Base-by-base conservation (phyloP, 768 basidiomycete species). In the Suillus cothurnatus region DNA sequence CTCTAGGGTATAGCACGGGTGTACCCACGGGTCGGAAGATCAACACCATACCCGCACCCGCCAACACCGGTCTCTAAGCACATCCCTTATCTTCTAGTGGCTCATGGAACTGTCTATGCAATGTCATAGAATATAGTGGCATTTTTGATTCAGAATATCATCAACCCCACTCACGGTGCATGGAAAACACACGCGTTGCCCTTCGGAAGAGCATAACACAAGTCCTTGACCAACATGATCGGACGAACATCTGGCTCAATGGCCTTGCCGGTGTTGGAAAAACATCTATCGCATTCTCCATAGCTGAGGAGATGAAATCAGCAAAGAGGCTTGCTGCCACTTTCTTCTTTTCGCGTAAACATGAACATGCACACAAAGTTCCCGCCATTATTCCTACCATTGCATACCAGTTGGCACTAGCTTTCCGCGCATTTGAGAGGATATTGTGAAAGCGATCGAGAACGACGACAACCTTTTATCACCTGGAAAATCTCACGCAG, bases 291-390 rank as follows among this genome's bases (percentile, higher is more conserved):
- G 52, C 31, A 1, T 53, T 32, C 17, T 19, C 52, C 4, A 31
- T 53, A 19, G 52, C 52, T 19, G 52, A 53, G 31, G 19, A 32
- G 21, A 21, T 55, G 53, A 55, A 55, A 55, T 4, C 11, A 28
- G 67, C 59, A 3, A 17, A 28, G 15, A 68, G 67, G 43, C 68
- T 71, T 9, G 68, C 64, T 26, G 70, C 66, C 6, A 64, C 64
- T 0, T 71, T 71, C 23, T 71, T 71, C 69, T 71, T 71, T n/a
- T 64, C 70, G 21, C 63, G 64, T 23, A 52, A 62, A 9, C 61
- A 64, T 15, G 63, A 56, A 11, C 66, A 68, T 14, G 63, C 61
- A 7, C 64, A 68, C 32, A 55, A 55, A 31, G 17, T 6, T 19
- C 19, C 53, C 7, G 28, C 55, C 1, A 47, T 71, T 9, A 64